A percentile compares a stretch with the other conserved stretches of the same genome.
Evolutionary conservation across 306 rosid species (phyloP).

Genomic region (Glycyrrhiza uralensis): DNA sequence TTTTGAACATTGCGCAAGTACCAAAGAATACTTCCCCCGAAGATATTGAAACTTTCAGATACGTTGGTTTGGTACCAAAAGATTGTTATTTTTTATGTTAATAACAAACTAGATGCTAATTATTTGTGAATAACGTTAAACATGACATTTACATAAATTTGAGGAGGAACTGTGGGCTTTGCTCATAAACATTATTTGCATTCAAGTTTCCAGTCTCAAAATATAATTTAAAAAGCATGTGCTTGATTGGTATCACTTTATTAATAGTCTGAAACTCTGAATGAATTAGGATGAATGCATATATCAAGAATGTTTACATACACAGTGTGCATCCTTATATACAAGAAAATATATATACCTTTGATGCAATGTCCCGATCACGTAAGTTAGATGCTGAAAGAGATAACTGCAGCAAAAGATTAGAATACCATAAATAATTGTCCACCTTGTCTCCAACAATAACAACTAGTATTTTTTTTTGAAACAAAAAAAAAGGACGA

Average conservation of each 20-base stretch:
- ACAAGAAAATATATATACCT: constrained; percentile 30
- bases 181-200: neutral
- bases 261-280: neutral
- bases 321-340: neutral
- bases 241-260: neutral
- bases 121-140: neutral
- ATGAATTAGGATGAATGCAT: neutral
- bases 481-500: neutral
- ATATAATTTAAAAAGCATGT: neutral
- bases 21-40: neutral
- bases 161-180: neutral
- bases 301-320: too few species aligned
- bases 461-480: neutral
- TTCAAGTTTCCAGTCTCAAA: neutral
- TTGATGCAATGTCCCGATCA: constrained; percentile 58
- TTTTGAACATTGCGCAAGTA: neutral
- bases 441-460: neutral
- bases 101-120: neutral
- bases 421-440: constrained; percentile 22
- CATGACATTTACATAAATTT: neutral
- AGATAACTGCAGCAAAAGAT: constrained; percentile 56
- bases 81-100: neutral
- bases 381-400: constrained; percentile 58
- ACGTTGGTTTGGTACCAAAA: neutral
- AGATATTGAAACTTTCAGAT: neutral